Evolutionary conservation across 352 stramenopile species (phyloP).

Genomic region (Globisporangium canariense): DNA sequence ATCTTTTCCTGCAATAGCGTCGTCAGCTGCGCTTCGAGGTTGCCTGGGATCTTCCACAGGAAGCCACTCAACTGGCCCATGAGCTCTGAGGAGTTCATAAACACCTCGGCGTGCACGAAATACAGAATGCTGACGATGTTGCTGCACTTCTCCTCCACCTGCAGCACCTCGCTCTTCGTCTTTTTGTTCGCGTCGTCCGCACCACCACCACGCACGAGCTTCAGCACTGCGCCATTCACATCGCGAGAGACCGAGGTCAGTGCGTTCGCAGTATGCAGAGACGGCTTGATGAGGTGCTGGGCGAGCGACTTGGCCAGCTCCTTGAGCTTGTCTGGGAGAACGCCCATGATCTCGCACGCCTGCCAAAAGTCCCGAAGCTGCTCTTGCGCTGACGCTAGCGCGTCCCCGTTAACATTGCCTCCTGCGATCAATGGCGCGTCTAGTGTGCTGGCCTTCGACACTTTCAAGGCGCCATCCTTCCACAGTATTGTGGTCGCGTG

Average conservation of each 20-base stretch:
- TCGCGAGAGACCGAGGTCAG: slow-evolving; percentile 26
- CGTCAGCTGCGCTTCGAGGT: slow-evolving; percentile 64
- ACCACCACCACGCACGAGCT: slow-evolving; percentile 16
- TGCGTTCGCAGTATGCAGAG: slow-evolving; percentile 27
- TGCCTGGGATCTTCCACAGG: slow-evolving; percentile 71
- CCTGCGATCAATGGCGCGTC: background rate
- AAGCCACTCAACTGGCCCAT: slow-evolving; percentile 52
- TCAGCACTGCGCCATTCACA: slow-evolving; percentile 20
- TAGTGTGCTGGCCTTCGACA: slow-evolving; percentile 7
- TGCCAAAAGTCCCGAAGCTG: slow-evolving; percentile 47
- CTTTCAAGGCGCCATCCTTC: slow-evolving; percentile 40
- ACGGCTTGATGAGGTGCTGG: slow-evolving; percentile 48
- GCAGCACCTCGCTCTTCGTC: slow-evolving; percentile 21
- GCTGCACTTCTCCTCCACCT: slow-evolving; percentile 33
- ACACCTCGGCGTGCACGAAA: slow-evolving; percentile 55
- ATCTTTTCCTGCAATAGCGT: slow-evolving; percentile 66
- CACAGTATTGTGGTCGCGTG: slow-evolving; percentile 35
- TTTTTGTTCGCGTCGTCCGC: slow-evolving; percentile 3
- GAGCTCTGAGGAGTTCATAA: slow-evolving; percentile 35
- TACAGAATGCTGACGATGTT: slow-evolving; percentile 48
- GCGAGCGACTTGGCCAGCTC: slow-evolving; percentile 53
- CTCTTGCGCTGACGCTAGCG: slow-evolving; percentile 9
- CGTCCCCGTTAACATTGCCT: background rate
- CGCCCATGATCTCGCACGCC: slow-evolving; percentile 46
- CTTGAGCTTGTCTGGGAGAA: slow-evolving; percentile 39